Base-by-base conservation (phyloP, 768 basidiomycete species). In the Lentinus tigrinus region DNA sequence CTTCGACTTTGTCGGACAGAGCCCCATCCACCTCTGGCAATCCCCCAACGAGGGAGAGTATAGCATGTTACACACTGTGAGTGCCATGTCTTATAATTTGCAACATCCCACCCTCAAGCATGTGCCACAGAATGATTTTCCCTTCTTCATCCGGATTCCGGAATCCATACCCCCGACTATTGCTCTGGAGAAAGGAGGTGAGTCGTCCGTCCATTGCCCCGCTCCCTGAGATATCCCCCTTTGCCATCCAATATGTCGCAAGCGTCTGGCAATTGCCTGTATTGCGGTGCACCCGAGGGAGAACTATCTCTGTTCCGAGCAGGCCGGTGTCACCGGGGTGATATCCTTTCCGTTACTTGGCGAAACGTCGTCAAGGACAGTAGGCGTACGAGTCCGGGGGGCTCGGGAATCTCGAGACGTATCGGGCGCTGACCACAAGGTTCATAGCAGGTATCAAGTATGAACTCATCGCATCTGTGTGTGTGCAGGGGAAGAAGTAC, bases 131-230 rank as follows among this genome's bases (percentile, higher is more conserved):
- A 85, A 86, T 81, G 93, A 95, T 75, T 88, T 92, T 63, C 87
- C 89, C 3, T 98, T 98, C 71, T 84, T 85, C 56, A 90, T 98
- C 49, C 89, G 94, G 24, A 87, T 98, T 66, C 95, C 95, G 0
- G 93, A 96, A 71, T 89, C 91, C 10, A 88, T 94, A 57, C 95
- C 95, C 2, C 93, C 95, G 16, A 91, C 82, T 40, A 83, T 94
- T 57, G 83, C 88, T 4, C 77, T 97, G 56, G 89, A 93, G 55
- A 87, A 83, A 69, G 82, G 83, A 66, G 89, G 89, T 85, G 55
- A 62, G 81, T 62, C 21, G 10, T 43, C 46, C 21, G 16, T 52
- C 21, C 48, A 26, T 23, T 8, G 28, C 52, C 9, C 24, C 9
- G 9, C 23, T 21, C 5, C 38, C 21, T 3, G 10, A 11, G 5